Percentiles rank a stretch among this genome's conserved stretches.
phyloP scores from a whole-genome alignment of 129 eudicot species.

The Saussurea involucrata region DNA sequence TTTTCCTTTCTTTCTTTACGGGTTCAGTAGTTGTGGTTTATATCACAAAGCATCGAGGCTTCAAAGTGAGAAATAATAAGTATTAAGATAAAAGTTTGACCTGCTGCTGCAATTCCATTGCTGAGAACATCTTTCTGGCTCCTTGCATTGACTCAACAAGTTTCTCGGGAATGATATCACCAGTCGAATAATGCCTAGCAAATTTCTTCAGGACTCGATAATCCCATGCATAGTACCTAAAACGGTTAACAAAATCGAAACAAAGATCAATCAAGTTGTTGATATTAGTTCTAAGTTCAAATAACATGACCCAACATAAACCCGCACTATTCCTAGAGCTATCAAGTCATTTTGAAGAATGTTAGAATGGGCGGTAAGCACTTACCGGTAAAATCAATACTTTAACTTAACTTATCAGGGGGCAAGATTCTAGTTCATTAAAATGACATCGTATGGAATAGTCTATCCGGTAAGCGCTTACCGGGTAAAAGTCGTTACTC shows the following conservation, averaged over 20 bases:
- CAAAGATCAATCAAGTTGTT: not conserved
- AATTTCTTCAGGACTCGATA: slow-evolving; percentile 74
- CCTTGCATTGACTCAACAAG: slow-evolving; percentile 65
- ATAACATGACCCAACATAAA: slow-evolving; percentile 1
- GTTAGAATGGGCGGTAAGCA: not conserved
- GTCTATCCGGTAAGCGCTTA: no score
- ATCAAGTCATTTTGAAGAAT: not conserved
- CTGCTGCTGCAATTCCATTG: slow-evolving; percentile 93
- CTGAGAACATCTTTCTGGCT: slow-evolving; percentile 88
- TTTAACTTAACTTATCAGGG: no score
- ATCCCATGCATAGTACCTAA: slow-evolving; percentile 91
- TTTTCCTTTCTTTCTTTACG: not conserved
- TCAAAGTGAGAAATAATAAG: not conserved
- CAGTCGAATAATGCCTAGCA: slow-evolving; percentile 77
- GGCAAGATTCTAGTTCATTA: no score
- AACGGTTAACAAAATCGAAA: not conserved
- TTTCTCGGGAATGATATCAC: slow-evolving; percentile 80
- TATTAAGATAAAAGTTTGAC: slow-evolving; percentile 29
- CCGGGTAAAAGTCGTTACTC: no score
- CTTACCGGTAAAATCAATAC: no score
- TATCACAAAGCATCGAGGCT: not conserved
- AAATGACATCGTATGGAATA: no score
- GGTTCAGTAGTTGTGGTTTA: not conserved
- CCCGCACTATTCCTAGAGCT: not conserved
- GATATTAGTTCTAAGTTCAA: not conserved